Conservation (phyloP, 2,329 filamentous ascomycete genomes). For the Alternaria dauci region DNA sequence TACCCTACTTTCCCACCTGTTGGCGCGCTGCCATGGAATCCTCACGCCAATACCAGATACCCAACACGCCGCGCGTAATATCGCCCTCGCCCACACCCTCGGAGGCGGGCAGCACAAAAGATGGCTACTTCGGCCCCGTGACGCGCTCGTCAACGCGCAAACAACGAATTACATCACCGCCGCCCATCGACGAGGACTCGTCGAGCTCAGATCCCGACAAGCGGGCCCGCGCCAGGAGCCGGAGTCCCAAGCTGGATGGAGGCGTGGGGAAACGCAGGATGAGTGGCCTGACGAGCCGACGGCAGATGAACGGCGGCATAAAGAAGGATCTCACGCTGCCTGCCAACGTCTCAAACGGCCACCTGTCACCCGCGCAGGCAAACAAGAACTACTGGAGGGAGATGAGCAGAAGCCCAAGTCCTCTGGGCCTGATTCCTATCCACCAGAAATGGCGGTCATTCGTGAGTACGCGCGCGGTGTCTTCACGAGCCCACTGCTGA, state of each 20-base stretch:
- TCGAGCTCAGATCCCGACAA: slow-evolving; percentile 63
- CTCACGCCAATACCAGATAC: slow-evolving; percentile 67
- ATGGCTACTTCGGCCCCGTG: slow-evolving; percentile 75
- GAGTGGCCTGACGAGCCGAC: slow-evolving; percentile 62
- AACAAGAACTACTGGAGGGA: slow-evolving; percentile 82
- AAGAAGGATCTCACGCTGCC: slow-evolving; percentile 54
- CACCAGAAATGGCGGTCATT: slow-evolving; percentile 91
- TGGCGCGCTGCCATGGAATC: slow-evolving; percentile 52
- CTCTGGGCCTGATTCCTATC: slow-evolving; percentile 92
- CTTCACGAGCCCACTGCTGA: slow-evolving; percentile 20
- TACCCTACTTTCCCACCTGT: slow-evolving; percentile 65
- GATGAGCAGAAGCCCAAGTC: slow-evolving; percentile 89
- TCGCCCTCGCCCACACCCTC: slow-evolving; percentile 76
- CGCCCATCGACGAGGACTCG: slow-evolving; percentile 69
- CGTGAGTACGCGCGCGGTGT: slow-evolving; percentile 57
- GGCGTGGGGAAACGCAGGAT: slow-evolving; percentile 54
- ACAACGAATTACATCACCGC: slow-evolving; percentile 63
- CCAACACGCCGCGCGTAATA: slow-evolving; percentile 84
- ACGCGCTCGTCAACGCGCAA: slow-evolving; percentile 77
- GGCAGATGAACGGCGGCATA: slow-evolving; percentile 42
- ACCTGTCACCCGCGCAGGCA: slow-evolving; percentile 71
- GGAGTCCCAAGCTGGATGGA: slow-evolving; percentile 66
- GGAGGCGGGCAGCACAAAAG: slow-evolving; percentile 55
- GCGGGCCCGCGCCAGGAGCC: slow-evolving; percentile 67
- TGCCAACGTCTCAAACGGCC: slow-evolving; percentile 66